phyloP scores from a whole-genome alignment of 768 basidiomycete species.

The Mycena belliarum region DNA sequence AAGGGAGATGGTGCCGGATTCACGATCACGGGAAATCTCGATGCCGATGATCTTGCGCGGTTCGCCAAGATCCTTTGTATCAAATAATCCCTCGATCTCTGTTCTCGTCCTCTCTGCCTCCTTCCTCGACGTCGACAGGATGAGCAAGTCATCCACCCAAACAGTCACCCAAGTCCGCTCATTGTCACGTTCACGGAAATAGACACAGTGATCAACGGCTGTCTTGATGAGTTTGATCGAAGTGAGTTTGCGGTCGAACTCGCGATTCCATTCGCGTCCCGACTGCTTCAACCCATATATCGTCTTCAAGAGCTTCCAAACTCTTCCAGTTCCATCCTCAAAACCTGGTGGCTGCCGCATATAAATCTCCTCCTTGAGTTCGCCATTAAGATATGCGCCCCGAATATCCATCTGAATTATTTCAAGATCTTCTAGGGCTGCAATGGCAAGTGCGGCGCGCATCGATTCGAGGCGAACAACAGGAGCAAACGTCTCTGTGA shows the following conservation, averaged over 20 bases:
- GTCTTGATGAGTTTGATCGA: constrained; percentile 21
- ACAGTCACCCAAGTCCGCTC: constrained; percentile 24
- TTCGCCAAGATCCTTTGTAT: constrained; percentile 27
- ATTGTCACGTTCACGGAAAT: constrained; percentile 8
- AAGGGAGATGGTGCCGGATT: constrained; percentile 1
- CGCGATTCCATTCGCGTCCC: constrained; percentile 29
- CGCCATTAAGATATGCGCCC: constrained; percentile 13
- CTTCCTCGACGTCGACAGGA: constrained; percentile 4
- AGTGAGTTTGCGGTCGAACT: constrained; percentile 25
- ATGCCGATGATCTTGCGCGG: constrained; percentile 29
- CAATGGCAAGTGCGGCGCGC: constrained; percentile 9
- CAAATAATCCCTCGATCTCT: constrained; percentile 15
- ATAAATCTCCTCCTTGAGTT: constrained; percentile 10
- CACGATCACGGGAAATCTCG: constrained; percentile 21
- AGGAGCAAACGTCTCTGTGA: constrained; percentile 14
- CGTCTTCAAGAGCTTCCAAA: constrained; percentile 3
- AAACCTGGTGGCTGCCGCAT: constrained; percentile 15
- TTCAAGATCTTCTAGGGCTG: constrained; percentile 9
- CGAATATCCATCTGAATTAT: constrained; percentile 8
- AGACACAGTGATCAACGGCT: constrained; percentile 26
- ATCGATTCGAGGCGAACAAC: constrained; percentile 16
- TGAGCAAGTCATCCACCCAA: constrained; percentile 32
- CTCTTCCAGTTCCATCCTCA: constrained; percentile 10
- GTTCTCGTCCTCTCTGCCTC: neutral
- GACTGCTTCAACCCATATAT: constrained; percentile 15